A percentile compares a stretch with the other conserved stretches of the same genome.
These are phyloP conservation scores for Cucurbita ficifolia DNA, from an alignment of 306 rosid genomes.

Conservation along the genomic window DNA sequence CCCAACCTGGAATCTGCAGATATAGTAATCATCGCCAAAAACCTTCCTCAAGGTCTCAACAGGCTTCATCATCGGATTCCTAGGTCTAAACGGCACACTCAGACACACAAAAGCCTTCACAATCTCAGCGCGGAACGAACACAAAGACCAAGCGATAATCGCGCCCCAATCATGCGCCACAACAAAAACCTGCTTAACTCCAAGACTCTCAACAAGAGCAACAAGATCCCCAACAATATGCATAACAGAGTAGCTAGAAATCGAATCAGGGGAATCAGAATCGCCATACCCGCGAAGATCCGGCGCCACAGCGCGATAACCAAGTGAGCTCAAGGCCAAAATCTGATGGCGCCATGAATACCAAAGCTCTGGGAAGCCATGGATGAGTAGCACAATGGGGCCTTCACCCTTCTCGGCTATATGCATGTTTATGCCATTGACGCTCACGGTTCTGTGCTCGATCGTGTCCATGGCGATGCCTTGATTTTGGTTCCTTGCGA, in stretches of 20 bases:
- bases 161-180: conserved; percentile 84
- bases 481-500: background rate
- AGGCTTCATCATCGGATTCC: conserved; percentile 37
- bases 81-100: conserved; percentile 41
- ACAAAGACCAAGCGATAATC: conserved; percentile 33
- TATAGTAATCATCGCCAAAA: conserved; percentile 50
- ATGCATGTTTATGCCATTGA: conserved; percentile 68
- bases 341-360: conserved; percentile 77
- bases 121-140: conserved; percentile 38
- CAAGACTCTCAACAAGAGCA: conserved; percentile 23
- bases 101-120: conserved; percentile 40
- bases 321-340: conserved; percentile 26
- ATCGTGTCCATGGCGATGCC: conserved; percentile 27
- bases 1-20: conserved; percentile 65
- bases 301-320: conserved; percentile 46
- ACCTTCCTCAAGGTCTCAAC: conserved; percentile 22
- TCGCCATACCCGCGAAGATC: conserved; percentile 66
- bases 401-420: conserved; percentile 63
- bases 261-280: conserved; percentile 22
- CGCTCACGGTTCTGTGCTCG: conserved; percentile 31
- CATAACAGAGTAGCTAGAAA: conserved; percentile 30
- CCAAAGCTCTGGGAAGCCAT: conserved; percentile 74
- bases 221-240: conserved; percentile 47
- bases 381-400: conserved; percentile 51
- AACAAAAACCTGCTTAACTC: conserved; percentile 36